Conservation (phyloP, 2,329 filamentous ascomycete species). For the Fusarium newnesense region DNA sequence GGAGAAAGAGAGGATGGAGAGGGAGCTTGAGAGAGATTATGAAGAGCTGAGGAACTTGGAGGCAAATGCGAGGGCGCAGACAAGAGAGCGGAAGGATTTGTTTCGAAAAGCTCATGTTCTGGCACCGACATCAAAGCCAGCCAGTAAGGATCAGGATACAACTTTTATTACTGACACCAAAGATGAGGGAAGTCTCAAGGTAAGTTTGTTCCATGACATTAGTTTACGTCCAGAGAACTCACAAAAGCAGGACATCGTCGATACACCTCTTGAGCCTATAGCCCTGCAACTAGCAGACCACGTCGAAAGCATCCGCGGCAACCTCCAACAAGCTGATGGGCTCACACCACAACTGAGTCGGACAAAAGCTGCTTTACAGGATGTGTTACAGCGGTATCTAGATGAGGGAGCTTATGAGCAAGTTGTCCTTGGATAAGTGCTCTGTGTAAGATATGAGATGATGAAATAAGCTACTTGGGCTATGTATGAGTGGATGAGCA, state of each 20-base stretch:
- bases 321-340: slow-evolving; percentile 64
- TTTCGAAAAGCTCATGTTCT: slow-evolving; percentile 62
- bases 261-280: slow-evolving; percentile 57
- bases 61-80: slow-evolving; percentile 65
- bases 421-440: slow-evolving; percentile 55
- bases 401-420: slow-evolving; percentile 58
- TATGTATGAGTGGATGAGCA: slow-evolving; percentile 5
- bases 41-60: slow-evolving; percentile 61
- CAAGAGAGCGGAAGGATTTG: slow-evolving; percentile 60
- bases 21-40: slow-evolving; percentile 66
- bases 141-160: slow-evolving; percentile 12
- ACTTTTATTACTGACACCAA: slow-evolving; percentile 14
- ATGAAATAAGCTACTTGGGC: slow-evolving; percentile 10
- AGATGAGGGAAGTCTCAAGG: slow-evolving; percentile 37
- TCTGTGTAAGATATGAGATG: slow-evolving; percentile 1
- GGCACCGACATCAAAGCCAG: slow-evolving; percentile 50
- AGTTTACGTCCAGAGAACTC: background rate
- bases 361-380: slow-evolving; percentile 61
- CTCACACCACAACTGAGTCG: slow-evolving; percentile 60
- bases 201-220: background rate
- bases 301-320: slow-evolving; percentile 65
- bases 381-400: slow-evolving; percentile 59
- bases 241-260: slow-evolving; percentile 49
- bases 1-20: slow-evolving; percentile 68
- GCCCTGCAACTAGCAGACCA: slow-evolving; percentile 63